Percentiles rank a stretch among this genome's conserved stretches.
phyloP scores from a whole-genome alignment of 2,329 filamentous ascomycete genomes.

The Conoideocrella luteorostrata region DNA sequence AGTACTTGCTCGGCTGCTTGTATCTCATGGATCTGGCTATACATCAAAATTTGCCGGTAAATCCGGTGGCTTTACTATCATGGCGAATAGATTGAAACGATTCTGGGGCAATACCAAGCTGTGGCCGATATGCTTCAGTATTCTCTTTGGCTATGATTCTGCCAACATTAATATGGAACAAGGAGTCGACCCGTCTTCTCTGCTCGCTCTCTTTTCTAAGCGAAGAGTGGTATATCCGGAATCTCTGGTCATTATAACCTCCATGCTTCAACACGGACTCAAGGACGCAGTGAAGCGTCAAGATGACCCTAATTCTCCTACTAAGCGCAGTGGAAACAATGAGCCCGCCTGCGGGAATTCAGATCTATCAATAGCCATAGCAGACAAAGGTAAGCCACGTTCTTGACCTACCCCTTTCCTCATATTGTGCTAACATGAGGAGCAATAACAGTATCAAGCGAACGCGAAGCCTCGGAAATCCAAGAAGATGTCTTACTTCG shows the following conservation, averaged over 20 bases:
- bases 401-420: background rate
- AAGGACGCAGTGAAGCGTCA: constrained; percentile 61
- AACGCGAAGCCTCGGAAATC: constrained; percentile 38
- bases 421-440: constrained; percentile 1
- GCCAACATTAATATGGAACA: constrained; percentile 66
- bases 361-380: background rate
- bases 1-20: constrained; percentile 75
- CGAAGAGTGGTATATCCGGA: constrained; percentile 68
- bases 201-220: constrained; percentile 68
- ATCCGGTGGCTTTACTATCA: constrained; percentile 79
- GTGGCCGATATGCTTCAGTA: constrained; percentile 83
- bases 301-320: constrained; percentile 51
- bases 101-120: constrained; percentile 85
- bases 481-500: constrained; percentile 65
- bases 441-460: constrained; percentile 23
- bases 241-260: constrained; percentile 69
- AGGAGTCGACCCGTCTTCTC: constrained; percentile 65
- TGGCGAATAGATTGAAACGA: constrained; percentile 72
- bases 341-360: background rate
- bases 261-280: constrained; percentile 82
- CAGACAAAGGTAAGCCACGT: constrained; percentile 2
- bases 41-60: constrained; percentile 78
- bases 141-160: constrained; percentile 80
- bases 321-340: constrained; percentile 8
- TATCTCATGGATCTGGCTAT: constrained; percentile 75